These are phyloP conservation scores for Taphrina betulina DNA, from an alignment of 1,139 yeast species.

Conservation along the genomic window DNA sequence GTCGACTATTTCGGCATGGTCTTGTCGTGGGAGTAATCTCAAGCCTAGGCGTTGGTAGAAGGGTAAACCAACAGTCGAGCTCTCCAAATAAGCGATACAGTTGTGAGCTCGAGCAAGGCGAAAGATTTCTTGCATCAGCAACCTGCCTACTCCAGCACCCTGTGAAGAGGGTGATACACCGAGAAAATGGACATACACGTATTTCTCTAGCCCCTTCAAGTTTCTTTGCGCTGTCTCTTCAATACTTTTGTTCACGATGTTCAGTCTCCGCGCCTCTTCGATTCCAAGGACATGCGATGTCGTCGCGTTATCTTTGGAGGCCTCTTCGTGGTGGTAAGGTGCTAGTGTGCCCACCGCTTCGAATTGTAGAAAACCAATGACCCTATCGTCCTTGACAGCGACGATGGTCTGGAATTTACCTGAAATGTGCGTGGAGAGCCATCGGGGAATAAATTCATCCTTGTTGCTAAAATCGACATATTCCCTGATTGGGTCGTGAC, in stretches of 20 bases:
- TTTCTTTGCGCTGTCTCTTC: not conserved
- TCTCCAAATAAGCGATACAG: not conserved
- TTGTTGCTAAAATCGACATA: not conserved
- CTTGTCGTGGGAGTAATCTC: not conserved
- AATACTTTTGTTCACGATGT: not conserved
- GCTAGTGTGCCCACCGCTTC: not conserved
- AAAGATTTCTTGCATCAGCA: not conserved
- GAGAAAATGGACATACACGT: not conserved
- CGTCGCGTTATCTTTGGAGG: not conserved
- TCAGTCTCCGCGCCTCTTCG: not conserved
- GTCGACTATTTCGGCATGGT: not conserved
- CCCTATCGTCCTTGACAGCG: not conserved
- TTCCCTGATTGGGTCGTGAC: not conserved
- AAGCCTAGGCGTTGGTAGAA: not conserved
- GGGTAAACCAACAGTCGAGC: not conserved
- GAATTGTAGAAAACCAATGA: not conserved
- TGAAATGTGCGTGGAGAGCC: not conserved
- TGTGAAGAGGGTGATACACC: not conserved
- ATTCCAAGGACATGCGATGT: too few species aligned
- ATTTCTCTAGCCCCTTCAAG: not conserved
- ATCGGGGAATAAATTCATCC: not conserved
- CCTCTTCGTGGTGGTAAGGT: not conserved
- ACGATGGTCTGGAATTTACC: not conserved
- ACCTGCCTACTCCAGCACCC: not conserved
- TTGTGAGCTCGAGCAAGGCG: not conserved